Evolutionary conservation across 2,329 filamentous ascomycete species (phyloP).

Genomic region (Arthrobotrys entomopaga): DNA sequence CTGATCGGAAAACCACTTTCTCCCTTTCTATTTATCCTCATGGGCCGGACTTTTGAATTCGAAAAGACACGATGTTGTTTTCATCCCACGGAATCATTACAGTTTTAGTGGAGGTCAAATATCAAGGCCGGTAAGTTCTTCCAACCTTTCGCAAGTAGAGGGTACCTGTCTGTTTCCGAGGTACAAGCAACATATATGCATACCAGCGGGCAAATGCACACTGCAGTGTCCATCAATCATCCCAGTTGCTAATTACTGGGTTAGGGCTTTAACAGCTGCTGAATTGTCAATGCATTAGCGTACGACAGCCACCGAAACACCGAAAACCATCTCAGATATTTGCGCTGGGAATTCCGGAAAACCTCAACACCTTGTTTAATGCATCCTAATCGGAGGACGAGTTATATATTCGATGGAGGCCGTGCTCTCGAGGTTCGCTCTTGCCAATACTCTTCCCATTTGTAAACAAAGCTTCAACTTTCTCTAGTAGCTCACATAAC

Average conservation of each 20-base stretch:
- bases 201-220: conserved; percentile 10
- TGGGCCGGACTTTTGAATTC: too few species aligned
- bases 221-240: conserved; percentile 6
- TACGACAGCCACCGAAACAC: background rate
- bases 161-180: conserved; percentile 22
- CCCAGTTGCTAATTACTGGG: background rate
- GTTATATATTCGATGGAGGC: conserved; percentile 42
- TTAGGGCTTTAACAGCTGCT: background rate
- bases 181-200: background rate
- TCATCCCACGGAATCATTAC: too few species aligned
- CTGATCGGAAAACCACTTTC: too few species aligned
- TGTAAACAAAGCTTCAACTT: background rate
- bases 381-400: conserved; percentile 37
- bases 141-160: conserved; percentile 18
- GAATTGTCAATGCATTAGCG: background rate
- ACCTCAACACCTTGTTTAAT: conserved; percentile 8
- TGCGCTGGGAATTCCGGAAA: too few species aligned
- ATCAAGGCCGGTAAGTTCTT: conserved; percentile 9
- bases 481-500: conserved; percentile 2
- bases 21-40: too few species aligned
- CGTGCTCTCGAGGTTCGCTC: conserved; percentile 36
- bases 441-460: conserved; percentile 4
- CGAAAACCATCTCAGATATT: background rate
- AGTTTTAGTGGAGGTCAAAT: background rate
- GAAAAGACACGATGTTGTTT: too few species aligned